Evolutionary conservation across 208 protist species (phyloP).

Genomic region (Leishmania braziliensis): DNA sequence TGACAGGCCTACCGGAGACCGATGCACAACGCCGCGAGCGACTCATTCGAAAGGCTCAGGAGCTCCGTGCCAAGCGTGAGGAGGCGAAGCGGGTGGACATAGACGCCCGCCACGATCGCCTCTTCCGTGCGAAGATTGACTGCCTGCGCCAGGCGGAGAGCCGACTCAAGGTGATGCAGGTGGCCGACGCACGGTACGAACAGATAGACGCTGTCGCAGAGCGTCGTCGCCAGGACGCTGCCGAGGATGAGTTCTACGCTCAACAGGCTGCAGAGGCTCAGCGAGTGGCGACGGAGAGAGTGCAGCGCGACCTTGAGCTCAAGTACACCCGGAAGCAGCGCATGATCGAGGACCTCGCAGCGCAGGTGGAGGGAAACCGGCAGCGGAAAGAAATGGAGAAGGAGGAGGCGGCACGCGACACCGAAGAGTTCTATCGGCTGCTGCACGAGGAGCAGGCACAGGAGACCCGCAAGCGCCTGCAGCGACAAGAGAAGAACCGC

Average conservation of each 20-base stretch:
- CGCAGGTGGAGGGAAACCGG: slow-evolving; percentile 77
- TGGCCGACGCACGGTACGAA: slow-evolving; percentile 67
- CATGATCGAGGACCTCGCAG: slow-evolving; percentile 57
- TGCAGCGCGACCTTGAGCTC: slow-evolving; percentile 64
- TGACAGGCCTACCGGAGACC: slow-evolving; percentile 71
- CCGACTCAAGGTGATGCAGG: slow-evolving; percentile 86
- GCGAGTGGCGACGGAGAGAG: slow-evolving; percentile 60
- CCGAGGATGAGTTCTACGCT: slow-evolving; percentile 66
- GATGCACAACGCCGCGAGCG: slow-evolving; percentile 86
- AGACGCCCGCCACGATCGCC: slow-evolving; percentile 57
- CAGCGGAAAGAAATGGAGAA: slow-evolving; percentile 40
- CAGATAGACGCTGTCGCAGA: slow-evolving; percentile 58
- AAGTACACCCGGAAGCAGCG: slow-evolving; percentile 46
- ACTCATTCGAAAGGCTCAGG: slow-evolving; percentile 72
- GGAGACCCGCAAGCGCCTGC: slow-evolving; percentile 50
- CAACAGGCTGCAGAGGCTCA: slow-evolving; percentile 76
- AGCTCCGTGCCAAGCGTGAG: slow-evolving; percentile 67
- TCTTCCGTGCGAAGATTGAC: slow-evolving; percentile 85
- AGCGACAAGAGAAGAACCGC: slow-evolving; percentile 32
- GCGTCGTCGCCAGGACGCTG: slow-evolving; percentile 44
- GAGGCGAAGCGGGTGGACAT: slow-evolving; percentile 54
- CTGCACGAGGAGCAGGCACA: slow-evolving; percentile 67
- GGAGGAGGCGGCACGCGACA: slow-evolving; percentile 45
- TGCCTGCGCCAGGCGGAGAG: slow-evolving; percentile 82
- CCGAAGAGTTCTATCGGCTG: slow-evolving; percentile 69